Evolutionary conservation across 768 basidiomycete genomes (phyloP).

Genomic region (Crepidotus variabilis): DNA sequence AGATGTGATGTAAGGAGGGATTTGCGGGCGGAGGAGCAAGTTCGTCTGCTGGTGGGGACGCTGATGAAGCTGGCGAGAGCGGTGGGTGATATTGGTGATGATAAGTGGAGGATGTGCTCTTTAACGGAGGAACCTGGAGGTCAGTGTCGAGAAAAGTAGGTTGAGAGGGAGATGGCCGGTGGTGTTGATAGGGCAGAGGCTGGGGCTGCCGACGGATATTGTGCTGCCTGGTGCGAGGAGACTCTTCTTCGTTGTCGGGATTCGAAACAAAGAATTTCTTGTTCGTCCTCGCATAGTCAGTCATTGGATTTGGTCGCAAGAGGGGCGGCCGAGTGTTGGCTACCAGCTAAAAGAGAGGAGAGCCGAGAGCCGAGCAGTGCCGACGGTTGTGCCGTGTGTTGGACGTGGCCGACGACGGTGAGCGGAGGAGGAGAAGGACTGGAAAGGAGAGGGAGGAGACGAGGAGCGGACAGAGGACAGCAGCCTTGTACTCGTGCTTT

Average conservation of each 20-base stretch:
- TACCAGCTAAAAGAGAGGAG: no score
- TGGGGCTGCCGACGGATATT: constrained; percentile 6
- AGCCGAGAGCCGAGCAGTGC: not conserved
- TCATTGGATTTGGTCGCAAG: constrained; percentile 34
- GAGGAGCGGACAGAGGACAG: not conserved
- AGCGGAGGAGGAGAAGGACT: not conserved
- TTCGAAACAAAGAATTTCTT: constrained; percentile 58
- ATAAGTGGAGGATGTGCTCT: not conserved
- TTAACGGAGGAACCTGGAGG: not conserved
- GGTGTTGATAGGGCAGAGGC: constrained; percentile 11
- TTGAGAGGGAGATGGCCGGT: constrained; percentile 16
- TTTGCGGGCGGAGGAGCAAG: constrained; percentile 66
- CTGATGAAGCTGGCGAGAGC: constrained; percentile 68
- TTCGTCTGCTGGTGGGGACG: constrained; percentile 57
- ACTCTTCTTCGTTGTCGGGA: constrained; percentile 26
- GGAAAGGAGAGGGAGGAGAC: not conserved
- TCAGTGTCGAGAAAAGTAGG: constrained; percentile 23
- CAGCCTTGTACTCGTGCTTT: not conserved
- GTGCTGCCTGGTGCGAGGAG: not conserved
- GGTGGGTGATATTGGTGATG: constrained; percentile 20
- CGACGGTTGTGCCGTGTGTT: not conserved
- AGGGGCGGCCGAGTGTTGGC: not conserved
- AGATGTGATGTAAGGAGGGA: constrained; percentile 7
- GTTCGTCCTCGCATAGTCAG: constrained; percentile 50
- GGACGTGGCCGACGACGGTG: not conserved